Conservation (phyloP, 306 rosid genomes). For the Betula pendula region DNA sequence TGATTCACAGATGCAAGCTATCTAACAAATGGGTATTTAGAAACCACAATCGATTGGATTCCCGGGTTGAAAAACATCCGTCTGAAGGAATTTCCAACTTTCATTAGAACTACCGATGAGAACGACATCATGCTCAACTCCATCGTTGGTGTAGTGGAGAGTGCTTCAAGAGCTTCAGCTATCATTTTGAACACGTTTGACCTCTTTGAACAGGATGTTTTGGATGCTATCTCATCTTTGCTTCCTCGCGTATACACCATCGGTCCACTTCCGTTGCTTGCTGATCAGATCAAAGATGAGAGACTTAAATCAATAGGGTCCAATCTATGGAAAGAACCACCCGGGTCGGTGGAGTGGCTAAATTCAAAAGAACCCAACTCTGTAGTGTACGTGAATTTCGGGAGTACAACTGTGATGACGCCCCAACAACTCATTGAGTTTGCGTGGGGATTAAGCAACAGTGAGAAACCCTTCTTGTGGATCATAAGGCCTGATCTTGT, state of each 20-base stretch:
- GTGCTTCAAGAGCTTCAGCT: conserved; percentile 17
- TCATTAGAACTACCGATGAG: conserved; percentile 7
- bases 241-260: conserved; percentile 15
- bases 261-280: conserved; percentile 16
- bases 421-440: too few relatives aligned
- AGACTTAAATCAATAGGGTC: background rate
- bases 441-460: too few relatives aligned
- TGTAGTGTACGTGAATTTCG: too few relatives aligned
- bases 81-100: conserved; percentile 28
- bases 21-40: conserved; percentile 20
- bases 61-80: conserved; percentile 26
- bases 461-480: too few relatives aligned
- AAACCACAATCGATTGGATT: conserved; percentile 24
- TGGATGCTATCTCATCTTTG: conserved; percentile 16
- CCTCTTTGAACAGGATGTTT: conserved; percentile 6
- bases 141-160: background rate
- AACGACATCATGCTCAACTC: conserved; percentile 12
- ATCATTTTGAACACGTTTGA: conserved; percentile 32
- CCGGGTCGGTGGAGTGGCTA: too few relatives aligned
- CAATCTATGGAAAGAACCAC: conserved; percentile 19
- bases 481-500: too few relatives aligned
- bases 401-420: too few relatives aligned
- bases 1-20: conserved; percentile 1
- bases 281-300: background rate
- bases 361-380: too few relatives aligned